Evolutionary conservation across 139 green algal genomes (phyloP), one percentile per base, ranked within the genome.

Genomic region (Closterium sp.): DNA sequence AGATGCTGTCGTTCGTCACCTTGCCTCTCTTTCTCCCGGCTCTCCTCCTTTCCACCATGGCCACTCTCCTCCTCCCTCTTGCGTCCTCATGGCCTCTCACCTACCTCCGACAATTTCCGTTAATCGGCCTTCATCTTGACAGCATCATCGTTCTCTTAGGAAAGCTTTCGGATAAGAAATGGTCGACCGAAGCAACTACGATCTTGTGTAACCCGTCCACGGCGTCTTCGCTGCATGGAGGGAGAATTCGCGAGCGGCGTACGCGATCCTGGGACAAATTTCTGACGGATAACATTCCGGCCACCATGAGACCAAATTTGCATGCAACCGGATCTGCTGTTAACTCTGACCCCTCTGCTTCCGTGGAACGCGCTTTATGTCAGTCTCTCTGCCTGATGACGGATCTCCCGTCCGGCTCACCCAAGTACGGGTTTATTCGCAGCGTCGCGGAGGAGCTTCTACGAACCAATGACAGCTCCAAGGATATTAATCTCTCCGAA

Each of bases 401-500:
- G 2, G 31, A 89, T 1, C 31, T 89, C n/a, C 86, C 86, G 31
- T 84, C 86, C 28, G 33, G 35, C 86, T 89, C 86, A 34, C 86
- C 86, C n/a, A 89, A 89, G 86, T 89, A 89, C 31, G 86, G 35
- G 0, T 89, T 89, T 34, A 33, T 55, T 31, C 55, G 86, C 9
- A 55, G 35, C 31, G 31, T 89, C n/a, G 86, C 86, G 31, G 86
- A 89, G 86, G 64, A 55, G 31, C n/a, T 89, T n/a, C 86, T 89
- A 6, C 35, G 35, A 84, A n/a, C 55, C 6, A 89, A 89, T 10
- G 86, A 43, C 31, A 69, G 43, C 43, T 89, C 86, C 31, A 43
- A 84, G 30, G 86, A 89, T 33, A 1, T 28, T 5, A 43, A 43
- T 89, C 30, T 89, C 28, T 33, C 64, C 3, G 86, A 43, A 83